phyloP scores from a whole-genome alignment of 2,329 filamentous ascomycete species.

The Zymoseptoria passerinii region DNA sequence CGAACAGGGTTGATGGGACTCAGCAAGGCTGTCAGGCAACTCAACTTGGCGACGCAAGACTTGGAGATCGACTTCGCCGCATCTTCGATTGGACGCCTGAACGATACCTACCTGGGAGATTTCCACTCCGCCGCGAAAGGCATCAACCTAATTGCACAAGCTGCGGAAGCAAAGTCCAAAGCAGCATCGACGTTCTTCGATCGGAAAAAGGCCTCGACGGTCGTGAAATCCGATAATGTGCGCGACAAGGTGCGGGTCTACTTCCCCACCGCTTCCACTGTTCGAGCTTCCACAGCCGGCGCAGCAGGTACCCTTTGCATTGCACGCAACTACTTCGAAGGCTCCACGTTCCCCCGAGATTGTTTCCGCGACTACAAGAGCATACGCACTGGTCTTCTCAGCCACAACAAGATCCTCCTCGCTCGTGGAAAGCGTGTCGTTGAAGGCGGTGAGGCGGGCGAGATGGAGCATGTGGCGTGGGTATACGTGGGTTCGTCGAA shows the following conservation, averaged over 20 bases:
- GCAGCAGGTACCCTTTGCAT: slow-evolving; percentile 77
- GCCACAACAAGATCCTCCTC: slow-evolving; percentile 66
- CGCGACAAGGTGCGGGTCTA: slow-evolving; percentile 60
- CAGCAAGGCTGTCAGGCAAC: slow-evolving; percentile 53
- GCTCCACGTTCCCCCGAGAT: slow-evolving; percentile 58
- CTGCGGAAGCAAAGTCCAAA: slow-evolving; percentile 15
- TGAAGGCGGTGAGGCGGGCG: slow-evolving; percentile 1
- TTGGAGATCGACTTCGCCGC: slow-evolving; percentile 56
- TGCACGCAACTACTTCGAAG: slow-evolving; percentile 62
- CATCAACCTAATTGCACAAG: slow-evolving; percentile 19
- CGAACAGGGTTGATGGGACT: slow-evolving; percentile 68
- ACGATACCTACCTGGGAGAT: slow-evolving; percentile 54
- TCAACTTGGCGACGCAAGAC: slow-evolving; percentile 45
- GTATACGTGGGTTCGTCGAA: slow-evolving; percentile 88
- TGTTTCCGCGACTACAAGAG: slow-evolving; percentile 71
- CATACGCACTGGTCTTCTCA: slow-evolving; percentile 60
- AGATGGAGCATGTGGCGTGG: slow-evolving; percentile 50
- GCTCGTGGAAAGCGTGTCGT: slow-evolving; percentile 28
- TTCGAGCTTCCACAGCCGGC: slow-evolving; percentile 29
- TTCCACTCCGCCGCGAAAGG: slow-evolving; percentile 54
- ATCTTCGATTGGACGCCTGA: slow-evolving; percentile 74
- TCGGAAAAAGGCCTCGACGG: slow-evolving; percentile 3
- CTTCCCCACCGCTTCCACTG: slow-evolving; percentile 66
- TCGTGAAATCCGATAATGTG: slow-evolving; percentile 22
- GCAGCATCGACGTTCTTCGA: slow-evolving; percentile 20